phyloP scores from a whole-genome alignment of 2,329 filamentous ascomycete species.

The Seiridium unicorne region DNA sequence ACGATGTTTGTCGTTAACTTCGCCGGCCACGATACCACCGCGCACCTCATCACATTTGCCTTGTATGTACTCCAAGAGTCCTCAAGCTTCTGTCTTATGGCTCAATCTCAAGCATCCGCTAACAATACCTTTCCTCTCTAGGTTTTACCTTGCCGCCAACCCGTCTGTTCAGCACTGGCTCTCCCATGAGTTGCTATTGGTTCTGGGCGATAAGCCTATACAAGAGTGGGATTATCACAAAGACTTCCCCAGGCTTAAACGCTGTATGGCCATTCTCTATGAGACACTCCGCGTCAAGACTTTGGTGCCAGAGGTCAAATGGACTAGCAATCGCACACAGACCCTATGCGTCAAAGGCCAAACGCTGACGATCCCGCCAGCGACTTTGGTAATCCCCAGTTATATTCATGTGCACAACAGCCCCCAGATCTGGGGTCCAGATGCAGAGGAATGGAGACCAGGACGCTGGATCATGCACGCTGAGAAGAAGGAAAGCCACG shows the following conservation, averaged over 20 bases:
- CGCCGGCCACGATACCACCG: conserved; percentile 51
- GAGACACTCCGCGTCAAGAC: conserved; percentile 41
- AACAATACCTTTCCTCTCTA: too few relatives aligned
- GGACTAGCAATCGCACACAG: conserved; percentile 14
- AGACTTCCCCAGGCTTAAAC: conserved; percentile 37
- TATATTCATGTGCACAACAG: conserved; percentile 21
- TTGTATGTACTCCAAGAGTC: too few relatives aligned
- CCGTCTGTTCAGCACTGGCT: conserved; percentile 45
- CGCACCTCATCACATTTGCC: conserved; percentile 40
- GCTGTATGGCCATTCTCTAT: conserved; percentile 37
- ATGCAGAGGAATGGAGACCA: conserved; percentile 21
- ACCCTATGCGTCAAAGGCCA: conserved; percentile 15
- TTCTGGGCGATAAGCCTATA: conserved; percentile 17
- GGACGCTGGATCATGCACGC: conserved; percentile 19
- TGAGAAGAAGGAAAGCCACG: neutral
- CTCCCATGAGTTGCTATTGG: conserved; percentile 33
- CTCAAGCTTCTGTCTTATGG: too few relatives aligned
- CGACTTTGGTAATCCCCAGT: conserved; percentile 17
- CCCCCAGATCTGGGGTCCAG: conserved; percentile 23
- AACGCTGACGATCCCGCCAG: conserved; percentile 16
- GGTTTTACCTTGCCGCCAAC: conserved; percentile 41
- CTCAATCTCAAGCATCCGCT: too few relatives aligned
- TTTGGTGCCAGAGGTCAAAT: conserved; percentile 26
- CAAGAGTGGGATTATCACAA: conserved; percentile 34
- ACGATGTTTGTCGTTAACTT: conserved; percentile 48